Evolutionary conservation across 148 eudicot genomes (phyloP), one percentile per base, ranked within the genome.

Genomic region (Beta vulgaris): DNA sequence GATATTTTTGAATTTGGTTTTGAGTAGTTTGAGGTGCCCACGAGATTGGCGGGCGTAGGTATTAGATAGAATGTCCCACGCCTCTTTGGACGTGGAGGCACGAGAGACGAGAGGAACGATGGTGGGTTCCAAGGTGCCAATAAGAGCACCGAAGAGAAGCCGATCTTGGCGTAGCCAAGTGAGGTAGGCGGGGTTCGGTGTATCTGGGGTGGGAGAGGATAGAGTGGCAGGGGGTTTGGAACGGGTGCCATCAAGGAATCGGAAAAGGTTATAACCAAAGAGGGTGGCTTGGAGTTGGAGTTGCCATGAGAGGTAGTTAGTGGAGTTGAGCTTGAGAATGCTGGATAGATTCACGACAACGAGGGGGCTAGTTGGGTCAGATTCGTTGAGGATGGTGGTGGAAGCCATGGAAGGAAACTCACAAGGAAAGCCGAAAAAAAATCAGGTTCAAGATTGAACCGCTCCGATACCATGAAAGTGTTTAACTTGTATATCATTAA

Each of bases 121-220:
- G 4, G 34, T 10, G 10, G 66, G 12, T 15, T 37, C 14, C 2
- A 76, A 25, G 25, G 79, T 76, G 65, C 79, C 79, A 18, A 57
- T 18, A 10, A 76, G 51, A 6, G 73, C 79, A 25, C 79, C 73
- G 8, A 66, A 57, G 1, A 76, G 7, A 2, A 76, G 66, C 3
- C 26, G 16, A 21, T 76, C 79, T 42, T 68, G 79, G 0, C 79
- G 55, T 1, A 25, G 1, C 79, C 79, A 76, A 0, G 79, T 21
- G 0, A n/a, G 4, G 57, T 57, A 65, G 1, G 48, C 62, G 2
- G 48, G 78, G 18, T 75, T 75, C 2, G 49, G 23, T 1, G 6
- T 16, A 0, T 25, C 1, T 0, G 25, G 4, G 26, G 14, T 21
- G 35, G 7, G 21, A 4, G 4, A 28, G 35, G n/a, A 11, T 4